Evolutionary conservation across 2,329 filamentous ascomycete genomes (phyloP), one percentile per base, ranked within the genome.

Genomic region (Botryotinia convoluta): DNA sequence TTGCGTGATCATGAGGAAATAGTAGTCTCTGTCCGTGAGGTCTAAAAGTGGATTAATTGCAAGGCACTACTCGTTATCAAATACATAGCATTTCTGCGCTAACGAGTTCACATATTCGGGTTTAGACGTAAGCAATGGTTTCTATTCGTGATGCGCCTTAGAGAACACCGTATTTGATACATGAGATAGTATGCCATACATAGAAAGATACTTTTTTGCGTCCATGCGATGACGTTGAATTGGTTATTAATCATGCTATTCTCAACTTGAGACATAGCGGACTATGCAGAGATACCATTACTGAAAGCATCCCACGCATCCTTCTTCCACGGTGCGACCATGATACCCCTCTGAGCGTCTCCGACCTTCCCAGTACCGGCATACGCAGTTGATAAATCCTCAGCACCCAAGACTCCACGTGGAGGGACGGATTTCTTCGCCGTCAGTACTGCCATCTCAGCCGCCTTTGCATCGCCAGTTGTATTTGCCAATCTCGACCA

Each of bases 371-470:
- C 91, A 0, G 92, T 94, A 0, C 92, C 91, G 2, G 92, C 89
- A 84, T 93, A 94, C 8, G 93, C 92, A 76, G 85, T 84, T 2
- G 93, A 89, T 72, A 98, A 82, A 74, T 93, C 92, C 37, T 86
- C 85, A 1, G 93, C 90, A 29, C 87, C 88, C 20, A 97, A 83
- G 2, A 86, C 83, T 0, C 94, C 93, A 69, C 86, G 83, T 0
- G 95, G 94, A 51, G 94, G 92, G 3, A 95, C 89, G 14, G 88
- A 90, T 77, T 91, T 90, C 54, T 88, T 80, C 0, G 95, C 94
- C n/a, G 94, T 93, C 79, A 90, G 87, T 74, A 97, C 85, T 2
- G 94, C 93, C 90, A 97, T 94, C 77, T 93, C 89, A 4, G 93
- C 91, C n/a, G 84, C 83, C 70, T 85, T 83, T 8, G 81, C 78